Percentiles rank a stretch among this genome's conserved stretches.
Evolutionary conservation across 2,329 filamentous ascomycete species (phyloP).

Genomic region (Fusarium sp.): DNA sequence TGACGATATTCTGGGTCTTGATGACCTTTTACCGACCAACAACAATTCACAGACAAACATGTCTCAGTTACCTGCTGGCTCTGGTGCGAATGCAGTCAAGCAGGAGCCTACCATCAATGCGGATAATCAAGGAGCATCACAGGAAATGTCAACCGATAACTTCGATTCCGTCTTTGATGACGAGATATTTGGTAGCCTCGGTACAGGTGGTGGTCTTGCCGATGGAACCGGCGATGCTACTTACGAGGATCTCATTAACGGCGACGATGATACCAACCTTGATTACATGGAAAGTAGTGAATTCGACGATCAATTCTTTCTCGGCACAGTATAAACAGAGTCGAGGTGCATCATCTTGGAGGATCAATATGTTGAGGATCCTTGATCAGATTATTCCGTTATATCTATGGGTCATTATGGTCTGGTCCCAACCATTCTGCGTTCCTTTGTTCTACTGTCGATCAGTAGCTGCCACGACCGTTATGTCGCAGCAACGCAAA

Average conservation of each 20-base stretch:
- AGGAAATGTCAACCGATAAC: conserved; percentile 45
- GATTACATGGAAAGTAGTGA: conserved; percentile 59
- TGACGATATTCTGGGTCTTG: conserved; percentile 49
- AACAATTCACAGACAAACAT: conserved; percentile 31
- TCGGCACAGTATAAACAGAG: conserved; percentile 44
- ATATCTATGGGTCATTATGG: neutral
- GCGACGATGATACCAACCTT: conserved; percentile 53
- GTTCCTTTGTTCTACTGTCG: neutral
- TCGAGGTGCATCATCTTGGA: neutral
- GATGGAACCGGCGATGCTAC: conserved; percentile 53
- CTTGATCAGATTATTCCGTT: neutral
- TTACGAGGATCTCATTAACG: conserved; percentile 64
- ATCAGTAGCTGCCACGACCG: neutral
- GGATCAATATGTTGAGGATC: neutral
- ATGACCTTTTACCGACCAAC: conserved; percentile 49
- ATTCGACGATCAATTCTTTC: conserved; percentile 61
- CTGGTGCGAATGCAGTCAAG: conserved; percentile 23
- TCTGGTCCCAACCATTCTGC: neutral
- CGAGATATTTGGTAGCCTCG: conserved; percentile 57
- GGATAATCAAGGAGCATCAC: conserved; percentile 16
- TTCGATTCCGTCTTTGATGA: conserved; percentile 56
- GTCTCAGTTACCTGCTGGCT: conserved; percentile 22
- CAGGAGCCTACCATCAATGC: conserved; percentile 17
- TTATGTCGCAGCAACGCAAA: neutral
- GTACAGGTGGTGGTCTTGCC: conserved; percentile 52